Base-by-base conservation (phyloP, 805 yeast genomes). In the Komagataella pastoris region DNA sequence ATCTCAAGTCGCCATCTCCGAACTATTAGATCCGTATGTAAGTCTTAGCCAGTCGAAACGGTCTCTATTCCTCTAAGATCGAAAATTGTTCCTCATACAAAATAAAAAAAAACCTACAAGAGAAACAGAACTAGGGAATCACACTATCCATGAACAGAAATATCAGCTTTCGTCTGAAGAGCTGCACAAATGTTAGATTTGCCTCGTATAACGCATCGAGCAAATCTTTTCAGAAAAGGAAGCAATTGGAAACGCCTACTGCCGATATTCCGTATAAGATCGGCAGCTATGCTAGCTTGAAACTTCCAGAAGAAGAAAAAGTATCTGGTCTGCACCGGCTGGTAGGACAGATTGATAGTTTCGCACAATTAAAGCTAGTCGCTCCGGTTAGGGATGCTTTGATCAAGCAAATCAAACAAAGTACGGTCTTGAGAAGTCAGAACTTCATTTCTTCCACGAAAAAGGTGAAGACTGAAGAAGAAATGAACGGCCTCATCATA, bases 321-420 rank as follows among this genome's bases (percentile, higher is more conserved):
- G 55, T 68, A 7, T 64, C 66, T 50, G 65, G 67, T 6, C 56
- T 71, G n/a, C 62, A 63, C 24, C 73, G 68, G 50, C 57, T 74
- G 18, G 69, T 77, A 21, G 65, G 66, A 17, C 81, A 82, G 58
- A 78, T 88, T 48, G 69, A 72, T 1, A 71, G 77, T 12, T 90
- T 89, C 59, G 75, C 76, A n/a, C 79, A 82, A 52, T 70, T 90
- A 54, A 75, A 81, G 53, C 69, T 91, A 14, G 67, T 82, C 46
- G 88, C 90, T 0, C 72, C 73, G 2, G 84, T 89, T 1, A 71
- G 96, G 56, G 69, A 67, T 0, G 81, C 82, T 3, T 68, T 86
- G 61, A 64, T 76, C 14, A 61, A 74, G 19, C 81, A 83, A 48
- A 77, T 87, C 49, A 69, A 70, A 50, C 55, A 61, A 1, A 73